Percentiles rank a stretch among this genome's conserved stretches.
Conservation (phyloP, 352 stramenopile genomes). For the Globisporangium iwayamae region DNA sequence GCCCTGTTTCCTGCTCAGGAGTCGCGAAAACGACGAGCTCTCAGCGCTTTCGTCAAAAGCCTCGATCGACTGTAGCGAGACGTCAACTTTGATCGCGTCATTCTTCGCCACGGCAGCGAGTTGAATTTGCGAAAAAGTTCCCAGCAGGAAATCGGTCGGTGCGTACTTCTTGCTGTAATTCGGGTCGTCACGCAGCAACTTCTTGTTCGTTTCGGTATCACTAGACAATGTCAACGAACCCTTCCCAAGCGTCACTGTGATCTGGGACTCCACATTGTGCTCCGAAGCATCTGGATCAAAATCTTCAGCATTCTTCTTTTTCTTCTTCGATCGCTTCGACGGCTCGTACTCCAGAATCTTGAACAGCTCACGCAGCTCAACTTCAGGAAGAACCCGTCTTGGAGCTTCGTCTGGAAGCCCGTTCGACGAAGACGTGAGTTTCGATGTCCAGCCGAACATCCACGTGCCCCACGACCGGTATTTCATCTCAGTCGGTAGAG, state of each 20-base stretch:
- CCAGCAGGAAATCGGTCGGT: constrained; percentile 72
- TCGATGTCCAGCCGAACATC: constrained; percentile 86
- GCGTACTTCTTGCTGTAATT: constrained; percentile 65
- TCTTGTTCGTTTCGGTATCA: constrained; percentile 68
- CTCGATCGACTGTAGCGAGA: constrained; percentile 86
- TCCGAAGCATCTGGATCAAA: constrained; percentile 26
- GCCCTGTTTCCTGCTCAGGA: constrained; percentile 69
- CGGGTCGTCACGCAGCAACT: constrained; percentile 54
- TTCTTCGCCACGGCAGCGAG: constrained; percentile 62
- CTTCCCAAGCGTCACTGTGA: constrained; percentile 71
- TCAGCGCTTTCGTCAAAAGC: constrained; percentile 86
- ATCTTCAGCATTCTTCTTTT: constrained; percentile 26
- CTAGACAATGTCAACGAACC: constrained; percentile 74
- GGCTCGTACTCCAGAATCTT: constrained; percentile 85
- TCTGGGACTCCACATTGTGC: constrained; percentile 53
- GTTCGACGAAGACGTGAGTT: constrained; percentile 37
- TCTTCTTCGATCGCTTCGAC: constrained; percentile 58
- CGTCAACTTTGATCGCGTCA: constrained; percentile 72
- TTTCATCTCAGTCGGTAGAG: constrained; percentile 60
- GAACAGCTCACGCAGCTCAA: constrained; percentile 83
- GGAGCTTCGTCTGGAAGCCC: constrained; percentile 25
- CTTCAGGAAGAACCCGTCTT: constrained; percentile 61
- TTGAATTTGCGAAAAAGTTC: constrained; percentile 77
- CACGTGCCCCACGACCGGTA: constrained; percentile 81
- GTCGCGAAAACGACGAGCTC: constrained; percentile 73